Conservation (phyloP, 2,329 filamentous ascomycete species). For the Mycosphaerella sp. region DNA sequence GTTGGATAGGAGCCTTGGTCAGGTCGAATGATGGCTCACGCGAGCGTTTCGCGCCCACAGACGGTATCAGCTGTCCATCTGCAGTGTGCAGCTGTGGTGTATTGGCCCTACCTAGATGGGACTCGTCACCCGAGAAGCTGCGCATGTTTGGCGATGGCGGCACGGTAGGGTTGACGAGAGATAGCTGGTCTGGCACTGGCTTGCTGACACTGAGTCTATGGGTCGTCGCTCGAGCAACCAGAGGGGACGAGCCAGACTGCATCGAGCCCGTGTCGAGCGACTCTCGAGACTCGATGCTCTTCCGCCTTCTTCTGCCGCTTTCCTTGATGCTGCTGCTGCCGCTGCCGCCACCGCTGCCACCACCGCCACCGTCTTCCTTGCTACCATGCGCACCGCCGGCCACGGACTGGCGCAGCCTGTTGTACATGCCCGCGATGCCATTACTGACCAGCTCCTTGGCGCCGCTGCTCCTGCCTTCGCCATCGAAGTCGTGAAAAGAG, state of each 20-base stretch:
- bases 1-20: background rate
- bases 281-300: conserved; percentile 25
- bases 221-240: conserved; percentile 12
- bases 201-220: conserved; percentile 14
- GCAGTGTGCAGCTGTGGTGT: conserved; percentile 17
- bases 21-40: conserved; percentile 5
- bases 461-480: conserved; percentile 47
- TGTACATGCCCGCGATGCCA: conserved; percentile 75
- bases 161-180: conserved; percentile 18
- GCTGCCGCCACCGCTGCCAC: conserved; percentile 3
- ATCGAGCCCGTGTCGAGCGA: conserved; percentile 20
- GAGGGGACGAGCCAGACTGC: conserved; percentile 16
- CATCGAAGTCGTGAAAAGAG: conserved; percentile 91
- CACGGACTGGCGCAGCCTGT: conserved; percentile 56
- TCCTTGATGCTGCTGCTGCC: conserved; percentile 14
- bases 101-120: conserved; percentile 6
- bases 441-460: conserved; percentile 35
- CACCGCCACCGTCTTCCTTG: background rate
- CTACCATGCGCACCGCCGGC: conserved; percentile 11
- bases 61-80: conserved; percentile 17
- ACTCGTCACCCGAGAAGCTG: conserved; percentile 14
- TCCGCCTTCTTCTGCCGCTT: conserved; percentile 19
- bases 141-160: conserved; percentile 19
- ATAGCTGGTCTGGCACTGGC: conserved; percentile 16
- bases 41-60: conserved; percentile 8